Base-by-base conservation (phyloP, 139 green algal species). In the Chlamydomonas sphaeroides region DNA sequence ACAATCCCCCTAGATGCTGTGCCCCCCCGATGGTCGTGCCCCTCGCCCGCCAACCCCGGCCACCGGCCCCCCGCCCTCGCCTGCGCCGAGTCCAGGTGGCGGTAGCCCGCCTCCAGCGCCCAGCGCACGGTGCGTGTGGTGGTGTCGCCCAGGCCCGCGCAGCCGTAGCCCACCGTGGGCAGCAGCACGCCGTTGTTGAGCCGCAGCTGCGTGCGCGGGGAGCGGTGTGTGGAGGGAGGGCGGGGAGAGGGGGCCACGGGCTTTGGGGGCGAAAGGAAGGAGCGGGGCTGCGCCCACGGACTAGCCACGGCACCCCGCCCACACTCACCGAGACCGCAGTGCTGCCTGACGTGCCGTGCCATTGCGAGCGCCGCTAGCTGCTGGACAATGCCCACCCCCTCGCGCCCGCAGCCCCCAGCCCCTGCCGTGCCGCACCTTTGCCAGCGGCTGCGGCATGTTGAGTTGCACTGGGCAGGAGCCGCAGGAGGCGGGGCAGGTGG, bases 81-180 rank as follows among this genome's bases (percentile, higher is more conserved):
- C 85, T 92, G 86, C 63, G 94, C 94, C 17, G 66, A 90, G 88
- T 97, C 94, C 32, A 97, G 62, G 70, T 92, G 78, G 17, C 91
- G 85, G 83, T 94, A 97, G 5, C 95, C 94, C 0, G 66, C 82
- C 4, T 77, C 23, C 35, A 96, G 79, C 23, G 95, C 95, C 39
- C 67, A 63, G 2, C 81, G 32, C 61, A 95, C 92, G 0, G 93
- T 93, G 20, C 87, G 32, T 10, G 48, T 35, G 3, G 95, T 95
- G 25, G 57, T n/a, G 28, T 79, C 75, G 0, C 87, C 89, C 61
- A 98, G 85, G 0, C 92, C 95, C 0, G 95, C 95, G 17, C 93
- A 97, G 62, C 95, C 95, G 83, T 96, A 98, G 1, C 95, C 95
- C 4, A 97, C 78, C 3, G 72, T 81, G 7, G 93, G 94, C 91